A percentile compares a stretch with the other conserved stretches of the same genome.
Evolutionary conservation across 1,284 basidiomycete genomes (phyloP).

Genomic region (Nidula niveotomentosa): DNA sequence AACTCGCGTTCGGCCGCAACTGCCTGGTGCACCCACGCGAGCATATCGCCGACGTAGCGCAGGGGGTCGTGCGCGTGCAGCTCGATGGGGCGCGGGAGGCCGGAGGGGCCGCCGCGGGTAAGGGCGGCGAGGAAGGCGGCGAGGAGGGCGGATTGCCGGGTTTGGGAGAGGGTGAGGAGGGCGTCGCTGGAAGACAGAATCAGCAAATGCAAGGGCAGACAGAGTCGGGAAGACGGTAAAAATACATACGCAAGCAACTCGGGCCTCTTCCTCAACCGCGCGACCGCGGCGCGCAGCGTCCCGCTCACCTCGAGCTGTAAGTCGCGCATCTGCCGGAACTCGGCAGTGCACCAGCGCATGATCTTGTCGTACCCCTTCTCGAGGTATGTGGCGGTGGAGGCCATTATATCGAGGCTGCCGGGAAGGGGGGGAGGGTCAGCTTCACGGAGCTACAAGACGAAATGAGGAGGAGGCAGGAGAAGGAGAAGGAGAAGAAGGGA

Average conservation of each 20-base stretch:
- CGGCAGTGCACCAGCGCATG: slow-evolving; percentile 82
- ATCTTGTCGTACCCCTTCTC: slow-evolving; percentile 92
- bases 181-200: slow-evolving; percentile 59
- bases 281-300: slow-evolving; percentile 74
- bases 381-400: slow-evolving; percentile 76
- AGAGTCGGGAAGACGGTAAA: neutral
- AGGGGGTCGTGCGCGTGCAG: slow-evolving; percentile 96
- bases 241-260: slow-evolving; percentile 74
- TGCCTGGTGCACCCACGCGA: slow-evolving; percentile 97
- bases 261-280: slow-evolving; percentile 70
- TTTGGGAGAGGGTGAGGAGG: slow-evolving; percentile 75
- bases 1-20: slow-evolving; percentile 96
- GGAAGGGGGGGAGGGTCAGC: no score
- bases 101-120: slow-evolving; percentile 87
- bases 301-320: slow-evolving; percentile 77
- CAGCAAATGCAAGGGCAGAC: neutral
- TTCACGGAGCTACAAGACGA: no score
- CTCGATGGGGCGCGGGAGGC: slow-evolving; percentile 92
- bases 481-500: no score
- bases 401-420: slow-evolving; percentile 84
- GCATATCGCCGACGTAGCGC: slow-evolving; percentile 97
- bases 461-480: no score
- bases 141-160: slow-evolving; percentile 80
- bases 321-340: slow-evolving; percentile 83
- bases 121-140: slow-evolving; percentile 85